Evolutionary conservation across 768 basidiomycete species (phyloP), one percentile per base, ranked within the genome.

Genomic region (Russula lepida): DNA sequence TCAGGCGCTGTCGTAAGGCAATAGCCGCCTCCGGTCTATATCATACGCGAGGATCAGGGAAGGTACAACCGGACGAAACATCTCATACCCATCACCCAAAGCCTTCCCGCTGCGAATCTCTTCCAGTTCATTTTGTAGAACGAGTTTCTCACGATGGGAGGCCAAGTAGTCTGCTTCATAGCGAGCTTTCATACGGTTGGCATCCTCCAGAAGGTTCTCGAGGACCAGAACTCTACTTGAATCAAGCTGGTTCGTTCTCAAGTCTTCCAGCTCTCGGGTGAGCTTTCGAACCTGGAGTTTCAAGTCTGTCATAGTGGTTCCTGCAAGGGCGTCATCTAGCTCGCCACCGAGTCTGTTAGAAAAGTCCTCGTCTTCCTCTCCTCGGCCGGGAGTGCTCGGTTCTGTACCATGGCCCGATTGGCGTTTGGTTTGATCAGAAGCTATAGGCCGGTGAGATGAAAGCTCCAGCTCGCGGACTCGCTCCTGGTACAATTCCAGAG

Each of bases 181-280:
- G 32, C 92, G 80, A 32, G 82, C 78, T 77, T 95, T 95, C 85
- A 90, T 87, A 64, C 89, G 78, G 63, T 88, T 95, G 30, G 94
- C 90, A 66, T 98, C 95, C 54, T 93, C 91, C 58, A 98, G 75
- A 58, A 95, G 75, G 69, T 92, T 94, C 74, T 98, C 92, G 28
- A 97, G 76, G n/a, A 95, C 90, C 19, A 93, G 71, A 6, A 94
- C 74, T 28, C 84, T 80, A 62, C 87, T 89, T 7, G 84, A 79
- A 69, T 93, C 91, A 6, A 77, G 86, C 67, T 88, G 85, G 63
- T 89, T 86, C 71, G 84, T 84, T 71, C 79, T 79, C 33, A 87
- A 79, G 6, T 83, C 80, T 52, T 86, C 85, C 33, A 98, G 77
- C 70, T 98, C 92, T 27, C 92, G 76, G 70, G 89, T 77, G 30